phyloP scores from a whole-genome alignment of 352 stramenopile species.

The Globisporangium parvum region DNA sequence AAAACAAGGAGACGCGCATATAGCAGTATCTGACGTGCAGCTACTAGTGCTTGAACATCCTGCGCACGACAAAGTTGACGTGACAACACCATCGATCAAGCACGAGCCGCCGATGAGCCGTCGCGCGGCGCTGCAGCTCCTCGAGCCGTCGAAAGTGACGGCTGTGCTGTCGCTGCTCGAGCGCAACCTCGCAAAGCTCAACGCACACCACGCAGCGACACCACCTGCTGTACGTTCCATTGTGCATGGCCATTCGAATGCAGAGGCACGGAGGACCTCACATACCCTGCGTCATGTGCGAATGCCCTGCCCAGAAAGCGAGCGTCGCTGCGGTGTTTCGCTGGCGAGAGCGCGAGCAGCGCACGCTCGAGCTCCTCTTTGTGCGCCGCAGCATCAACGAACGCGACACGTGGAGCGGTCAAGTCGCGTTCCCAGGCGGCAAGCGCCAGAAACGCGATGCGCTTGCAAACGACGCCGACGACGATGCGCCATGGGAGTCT shows the following conservation, averaged over 20 bases:
- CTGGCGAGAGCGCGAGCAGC: constrained; percentile 61
- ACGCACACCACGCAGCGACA: constrained; percentile 18
- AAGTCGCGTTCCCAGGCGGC: constrained; percentile 76
- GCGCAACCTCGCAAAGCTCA: constrained; percentile 42
- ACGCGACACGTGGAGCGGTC: constrained; percentile 74
- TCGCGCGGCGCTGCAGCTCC: constrained; percentile 20
- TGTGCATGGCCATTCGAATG: neutral
- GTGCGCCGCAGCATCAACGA: constrained; percentile 71
- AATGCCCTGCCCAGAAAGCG: constrained; percentile 29
- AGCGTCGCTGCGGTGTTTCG: constrained; percentile 79
- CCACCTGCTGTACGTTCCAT: constrained; percentile 24
- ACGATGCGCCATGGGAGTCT: constrained; percentile 56
- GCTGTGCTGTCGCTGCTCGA: constrained; percentile 48
- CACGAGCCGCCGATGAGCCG: constrained; percentile 1
- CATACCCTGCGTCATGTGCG: neutral
- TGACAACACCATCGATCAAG: too few relatives aligned
- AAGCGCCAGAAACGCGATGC: constrained; percentile 37
- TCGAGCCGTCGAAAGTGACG: constrained; percentile 35
- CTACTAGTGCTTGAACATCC: too few relatives aligned
- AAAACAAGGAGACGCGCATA: too few relatives aligned
- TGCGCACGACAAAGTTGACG: too few relatives aligned
- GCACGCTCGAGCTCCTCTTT: constrained; percentile 65
- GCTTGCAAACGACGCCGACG: constrained; percentile 12
- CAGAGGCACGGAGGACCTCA: neutral
- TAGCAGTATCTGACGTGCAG: too few relatives aligned